phyloP scores from a whole-genome alignment of 1,284 basidiomycete genomes.

The Puccinia novopanici region DNA sequence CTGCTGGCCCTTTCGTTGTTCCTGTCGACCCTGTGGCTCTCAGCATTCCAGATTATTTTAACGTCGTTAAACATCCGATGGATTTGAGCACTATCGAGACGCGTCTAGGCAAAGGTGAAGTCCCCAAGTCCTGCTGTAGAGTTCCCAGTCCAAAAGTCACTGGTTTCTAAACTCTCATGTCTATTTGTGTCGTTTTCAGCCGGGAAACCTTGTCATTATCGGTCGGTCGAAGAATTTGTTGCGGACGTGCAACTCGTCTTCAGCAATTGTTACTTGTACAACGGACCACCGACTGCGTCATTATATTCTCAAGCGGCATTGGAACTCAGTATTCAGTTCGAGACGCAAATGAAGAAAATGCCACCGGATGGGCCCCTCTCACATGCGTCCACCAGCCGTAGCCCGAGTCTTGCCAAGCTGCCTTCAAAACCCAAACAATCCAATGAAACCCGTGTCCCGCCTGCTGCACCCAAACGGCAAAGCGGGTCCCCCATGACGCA shows the following conservation, averaged over 20 bases:
- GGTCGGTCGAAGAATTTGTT: conserved; percentile 72
- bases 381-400: conserved; percentile 22
- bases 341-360: conserved; percentile 81
- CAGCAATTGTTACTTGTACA: conserved; percentile 85
- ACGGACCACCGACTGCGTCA: conserved; percentile 76
- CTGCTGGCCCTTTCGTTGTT: conserved; percentile 75
- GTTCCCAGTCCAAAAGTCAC: too few species aligned
- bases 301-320: too few species aligned
- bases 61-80: conserved; percentile 87
- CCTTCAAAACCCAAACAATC: conserved; percentile 51
- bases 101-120: conserved; percentile 66
- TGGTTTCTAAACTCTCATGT: too few species aligned
- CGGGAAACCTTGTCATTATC: conserved; percentile 38
- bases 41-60: conserved; percentile 85
- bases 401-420: conserved; percentile 46
- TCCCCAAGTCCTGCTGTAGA: too few species aligned
- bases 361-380: conserved; percentile 67
- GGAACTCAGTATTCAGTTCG: conserved; percentile 84
- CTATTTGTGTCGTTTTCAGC: too few species aligned
- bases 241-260: conserved; percentile 82
- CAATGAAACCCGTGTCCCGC: conserved; percentile 56
- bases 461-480: conserved; percentile 53
- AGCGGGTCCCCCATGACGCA: too few species aligned
- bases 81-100: too few species aligned
- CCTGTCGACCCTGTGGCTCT: conserved; percentile 90